phyloP scores from a whole-genome alignment of 176 grass and related monocot genomes.

The Saccharum spontaneum region DNA sequence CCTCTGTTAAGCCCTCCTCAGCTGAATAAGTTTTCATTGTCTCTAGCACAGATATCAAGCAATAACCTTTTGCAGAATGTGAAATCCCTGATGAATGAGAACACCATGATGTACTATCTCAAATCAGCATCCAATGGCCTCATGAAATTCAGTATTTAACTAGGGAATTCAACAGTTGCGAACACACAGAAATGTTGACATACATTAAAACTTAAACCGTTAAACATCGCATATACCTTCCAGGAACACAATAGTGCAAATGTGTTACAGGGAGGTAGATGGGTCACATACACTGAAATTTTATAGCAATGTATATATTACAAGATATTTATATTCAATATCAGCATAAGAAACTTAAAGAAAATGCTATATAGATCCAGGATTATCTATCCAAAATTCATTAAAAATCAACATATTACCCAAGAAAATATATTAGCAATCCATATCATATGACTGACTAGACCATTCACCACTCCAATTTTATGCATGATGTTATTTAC shows the following conservation, averaged over 20 bases:
- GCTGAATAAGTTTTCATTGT: slow-evolving; percentile 96
- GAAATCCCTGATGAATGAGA: slow-evolving; percentile 68
- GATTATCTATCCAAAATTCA: slow-evolving; percentile 6
- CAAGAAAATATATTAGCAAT: neutral
- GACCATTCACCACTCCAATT: neutral
- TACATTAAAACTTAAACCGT: neutral
- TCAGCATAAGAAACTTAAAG: neutral
- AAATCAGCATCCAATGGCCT: slow-evolving; percentile 1
- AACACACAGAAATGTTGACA: neutral
- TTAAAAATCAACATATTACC: neutral
- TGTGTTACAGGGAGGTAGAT: neutral
- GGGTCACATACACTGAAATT: neutral
- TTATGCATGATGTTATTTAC: neutral
- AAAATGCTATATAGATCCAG: neutral
- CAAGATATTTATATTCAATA: neutral
- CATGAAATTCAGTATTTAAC: slow-evolving; percentile 5
- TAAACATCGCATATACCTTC: neutral
- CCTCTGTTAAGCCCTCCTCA: slow-evolving; percentile 94
- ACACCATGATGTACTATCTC: slow-evolving; percentile 25
- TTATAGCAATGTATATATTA: neutral
- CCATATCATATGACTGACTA: neutral
- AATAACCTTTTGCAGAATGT: slow-evolving; percentile 90
- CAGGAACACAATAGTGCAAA: neutral
- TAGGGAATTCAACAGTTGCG: slow-evolving; percentile 1
- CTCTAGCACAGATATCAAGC: slow-evolving; percentile 89